phyloP scores from a whole-genome alignment of 805 yeast genomes.

The Metschnikowia similis region DNA sequence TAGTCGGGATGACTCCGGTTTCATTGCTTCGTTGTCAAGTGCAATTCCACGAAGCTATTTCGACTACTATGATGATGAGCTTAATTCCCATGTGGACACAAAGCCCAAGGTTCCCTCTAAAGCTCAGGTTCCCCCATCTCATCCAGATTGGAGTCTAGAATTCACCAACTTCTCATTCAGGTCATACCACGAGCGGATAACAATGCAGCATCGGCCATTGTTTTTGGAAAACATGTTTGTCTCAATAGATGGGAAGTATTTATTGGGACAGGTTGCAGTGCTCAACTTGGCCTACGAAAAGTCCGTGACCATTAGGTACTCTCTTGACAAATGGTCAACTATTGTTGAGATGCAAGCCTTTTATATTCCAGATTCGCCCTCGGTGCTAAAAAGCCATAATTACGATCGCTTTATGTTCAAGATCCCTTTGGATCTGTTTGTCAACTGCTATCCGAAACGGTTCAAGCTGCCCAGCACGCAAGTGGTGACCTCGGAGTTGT shows the following conservation, averaged over 20 bases:
- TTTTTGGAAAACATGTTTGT: conserved; percentile 64
- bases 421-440: conserved; percentile 39
- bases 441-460: conserved; percentile 4
- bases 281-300: conserved; percentile 70
- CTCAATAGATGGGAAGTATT: conserved; percentile 50
- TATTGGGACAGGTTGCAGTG: conserved; percentile 76
- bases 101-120: conserved; percentile 17
- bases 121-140: neutral
- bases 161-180: conserved; percentile 40
- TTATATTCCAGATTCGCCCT: conserved; percentile 54
- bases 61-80: conserved; percentile 18
- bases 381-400: conserved; percentile 42
- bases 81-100: conserved; percentile 12
- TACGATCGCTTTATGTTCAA: conserved; percentile 73
- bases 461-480: conserved; percentile 8
- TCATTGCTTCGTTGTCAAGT: neutral
- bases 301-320: conserved; percentile 63
- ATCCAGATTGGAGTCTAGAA: conserved; percentile 43
- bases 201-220: neutral
- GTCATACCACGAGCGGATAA: conserved; percentile 38
- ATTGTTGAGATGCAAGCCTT: conserved; percentile 62
- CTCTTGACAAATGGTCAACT: conserved; percentile 76
- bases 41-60: conserved; percentile 7
- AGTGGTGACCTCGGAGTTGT: conserved; percentile 38
- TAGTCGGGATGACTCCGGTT: conserved; percentile 20